Evolutionary conservation across 2,329 filamentous ascomycete genomes (phyloP), one percentile per base, ranked within the genome.

Genomic region (Ophiostoma pallidulum): DNA sequence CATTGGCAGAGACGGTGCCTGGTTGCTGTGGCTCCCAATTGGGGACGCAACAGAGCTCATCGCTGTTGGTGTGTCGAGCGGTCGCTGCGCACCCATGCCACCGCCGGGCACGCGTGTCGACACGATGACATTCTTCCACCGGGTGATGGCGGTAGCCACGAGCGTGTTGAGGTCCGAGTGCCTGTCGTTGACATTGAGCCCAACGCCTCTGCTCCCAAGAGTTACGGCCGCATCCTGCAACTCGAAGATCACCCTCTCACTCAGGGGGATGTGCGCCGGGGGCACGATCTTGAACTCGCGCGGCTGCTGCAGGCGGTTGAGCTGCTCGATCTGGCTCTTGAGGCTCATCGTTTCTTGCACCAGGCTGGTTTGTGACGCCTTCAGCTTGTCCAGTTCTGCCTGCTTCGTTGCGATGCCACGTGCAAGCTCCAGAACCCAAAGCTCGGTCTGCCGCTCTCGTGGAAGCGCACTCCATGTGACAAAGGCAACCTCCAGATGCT

Each of bases 401-500:
- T 78, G 70, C 54, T 74, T 77, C 48, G 72, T 65, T 6, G 76
- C 75, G 2, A 82, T 67, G 26, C 72, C 69, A n/a, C 79, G 68
- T 0, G 79, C 79, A 33, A 83, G 64, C 58, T 82, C 78, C 31
- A 83, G 59, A 5, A 71, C 64, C 79, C 79, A 83, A 7, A 82
- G 68, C 53, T 81, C 76, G 22, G 69, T 69, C 45, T 75, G 73
- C 19, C 76, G 71, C 31, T 76, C 73, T 2, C 62, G 54, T 0
- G 80, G 65, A 22, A 92, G 69, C 2, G 70, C 70, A 44, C 77
- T 77, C 90, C 90, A 97, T 36, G 86, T 82, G 7, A 75, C 73
- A 61, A 81, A 94, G 0, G 86, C 81, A 13, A 82, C 78, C n/a
- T 84, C 76, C 6, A 95, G 64, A 61, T 97, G 91, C 49, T 84